A percentile compares a stretch with the other conserved stretches of the same genome.
These are phyloP conservation scores for Aeschynomene evenia DNA, from an alignment of 306 rosid species.

Conservation along the genomic window DNA sequence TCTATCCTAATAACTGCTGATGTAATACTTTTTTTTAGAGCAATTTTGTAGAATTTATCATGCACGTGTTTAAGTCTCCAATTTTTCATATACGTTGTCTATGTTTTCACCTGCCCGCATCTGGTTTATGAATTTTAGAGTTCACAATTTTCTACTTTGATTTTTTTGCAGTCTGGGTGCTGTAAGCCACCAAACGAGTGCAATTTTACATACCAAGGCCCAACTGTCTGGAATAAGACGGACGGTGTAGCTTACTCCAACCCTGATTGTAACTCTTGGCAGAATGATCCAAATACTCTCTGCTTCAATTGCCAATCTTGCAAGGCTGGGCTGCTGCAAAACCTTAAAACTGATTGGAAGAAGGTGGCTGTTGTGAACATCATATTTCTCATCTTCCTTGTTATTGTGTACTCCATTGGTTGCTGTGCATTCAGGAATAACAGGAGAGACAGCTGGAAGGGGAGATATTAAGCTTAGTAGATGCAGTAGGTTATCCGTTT, in stretches of 20 bases:
- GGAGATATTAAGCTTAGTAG: not conserved
- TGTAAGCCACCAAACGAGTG: constrained; percentile 73
- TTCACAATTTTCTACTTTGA: not conserved
- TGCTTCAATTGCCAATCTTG: constrained; percentile 74
- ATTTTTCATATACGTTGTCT: not conserved
- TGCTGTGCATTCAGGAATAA: constrained; percentile 84
- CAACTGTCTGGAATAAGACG: constrained; percentile 43
- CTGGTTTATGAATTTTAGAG: not conserved
- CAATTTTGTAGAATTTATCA: not conserved
- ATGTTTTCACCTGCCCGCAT: not conserved
- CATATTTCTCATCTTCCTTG: constrained; percentile 54
- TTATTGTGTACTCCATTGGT: constrained; percentile 69
- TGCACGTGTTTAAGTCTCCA: not conserved
- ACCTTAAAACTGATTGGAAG: constrained; percentile 64
- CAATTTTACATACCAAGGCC: constrained; percentile 35
- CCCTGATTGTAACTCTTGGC: constrained; percentile 59
- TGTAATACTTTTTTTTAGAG: not conserved
- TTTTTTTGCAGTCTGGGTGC: constrained; percentile 63
- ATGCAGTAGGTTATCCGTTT: not conserved
- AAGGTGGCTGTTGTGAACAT: constrained; percentile 57
- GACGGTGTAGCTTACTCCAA: not conserved
- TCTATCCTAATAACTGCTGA: not conserved
- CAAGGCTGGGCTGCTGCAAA: constrained; percentile 79
- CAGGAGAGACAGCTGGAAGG: constrained; percentile 51
- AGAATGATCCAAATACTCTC: constrained; percentile 33